Conservation (phyloP, 257 asterid genomes). For the Datura wrightii region DNA sequence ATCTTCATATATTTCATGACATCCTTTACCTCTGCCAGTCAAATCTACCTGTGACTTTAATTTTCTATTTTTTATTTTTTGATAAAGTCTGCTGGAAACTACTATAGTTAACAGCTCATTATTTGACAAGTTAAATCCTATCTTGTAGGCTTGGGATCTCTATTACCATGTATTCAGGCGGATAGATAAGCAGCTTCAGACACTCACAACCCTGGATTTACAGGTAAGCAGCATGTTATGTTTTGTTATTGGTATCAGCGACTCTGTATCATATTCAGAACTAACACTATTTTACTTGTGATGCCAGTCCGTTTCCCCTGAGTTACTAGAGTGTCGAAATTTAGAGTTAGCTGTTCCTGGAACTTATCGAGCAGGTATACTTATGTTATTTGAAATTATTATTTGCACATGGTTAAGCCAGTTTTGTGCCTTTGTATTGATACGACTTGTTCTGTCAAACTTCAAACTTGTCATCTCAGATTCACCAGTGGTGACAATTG, state of each 20-base stretch:
- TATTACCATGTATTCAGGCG: conserved; percentile 93
- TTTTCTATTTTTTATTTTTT: not conserved
- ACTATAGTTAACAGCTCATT: not conserved
- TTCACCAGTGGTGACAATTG: conserved; percentile 87
- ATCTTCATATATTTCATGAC: not conserved
- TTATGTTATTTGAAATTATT: not conserved
- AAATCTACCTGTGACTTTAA: not conserved
- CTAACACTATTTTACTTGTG: conserved; percentile 36
- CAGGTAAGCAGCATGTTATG: conserved; percentile 64
- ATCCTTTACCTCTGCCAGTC: not conserved
- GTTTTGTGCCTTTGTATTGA: not conserved
- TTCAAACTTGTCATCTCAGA: conserved; percentile 55
- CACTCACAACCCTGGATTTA: conserved; percentile 91
- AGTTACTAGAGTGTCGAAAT: conserved; percentile 83
- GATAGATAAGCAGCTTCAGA: conserved; percentile 95
- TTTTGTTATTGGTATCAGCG: conserved; percentile 25
- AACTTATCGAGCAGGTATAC: conserved; percentile 88
- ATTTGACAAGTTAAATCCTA: conserved; percentile 6
- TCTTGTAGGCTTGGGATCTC: conserved; percentile 95
- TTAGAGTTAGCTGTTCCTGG: conserved; percentile 98
- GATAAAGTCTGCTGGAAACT: not conserved
- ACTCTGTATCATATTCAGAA: conserved; percentile 29
- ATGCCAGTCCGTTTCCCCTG: conserved; percentile 94
- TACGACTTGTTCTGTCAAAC: not conserved
- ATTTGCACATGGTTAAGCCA: not conserved